Conservation (phyloP, 345 rosid species). For the Gossypium arboreum region DNA sequence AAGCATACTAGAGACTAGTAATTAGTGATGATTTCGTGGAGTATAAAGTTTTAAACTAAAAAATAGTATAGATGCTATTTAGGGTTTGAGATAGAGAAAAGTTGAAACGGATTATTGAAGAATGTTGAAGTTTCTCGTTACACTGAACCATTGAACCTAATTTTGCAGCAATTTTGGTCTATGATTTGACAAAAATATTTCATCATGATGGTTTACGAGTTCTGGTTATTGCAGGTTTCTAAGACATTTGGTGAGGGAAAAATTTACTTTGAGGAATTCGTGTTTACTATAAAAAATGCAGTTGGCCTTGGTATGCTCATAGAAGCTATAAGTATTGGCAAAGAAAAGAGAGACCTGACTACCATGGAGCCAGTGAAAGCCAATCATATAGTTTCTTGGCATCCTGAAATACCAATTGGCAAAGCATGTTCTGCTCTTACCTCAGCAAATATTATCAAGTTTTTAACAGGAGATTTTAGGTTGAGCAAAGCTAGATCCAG, state of each 20-base stretch:
- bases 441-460: slow-evolving; percentile 39
- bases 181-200: background rate
- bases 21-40: too few relatives aligned
- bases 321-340: slow-evolving; percentile 40
- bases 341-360: slow-evolving; percentile 47
- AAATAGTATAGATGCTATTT: too few relatives aligned
- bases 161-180: background rate
- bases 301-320: slow-evolving; percentile 33
- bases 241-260: slow-evolving; percentile 55
- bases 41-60: too few relatives aligned
- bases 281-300: slow-evolving; percentile 31
- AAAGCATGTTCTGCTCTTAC: slow-evolving; percentile 48
- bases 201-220: slow-evolving; percentile 3
- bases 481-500: slow-evolving; percentile 50
- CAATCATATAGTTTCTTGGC: slow-evolving; percentile 23
- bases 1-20: too few relatives aligned
- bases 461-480: slow-evolving; percentile 43
- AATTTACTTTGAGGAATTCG: slow-evolving; percentile 39
- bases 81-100: too few relatives aligned
- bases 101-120: too few relatives aligned
- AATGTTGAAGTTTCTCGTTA: too few relatives aligned
- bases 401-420: slow-evolving; percentile 42
- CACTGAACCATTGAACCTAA: background rate
- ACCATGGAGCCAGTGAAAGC: slow-evolving; percentile 36
- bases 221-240: slow-evolving; percentile 38